Percentiles rank a stretch among this genome's conserved stretches.
These are phyloP conservation scores for Erythrobasidium hasegawianum DNA, from an alignment of 1,284 basidiomycete genomes.

Conservation along the genomic window DNA sequence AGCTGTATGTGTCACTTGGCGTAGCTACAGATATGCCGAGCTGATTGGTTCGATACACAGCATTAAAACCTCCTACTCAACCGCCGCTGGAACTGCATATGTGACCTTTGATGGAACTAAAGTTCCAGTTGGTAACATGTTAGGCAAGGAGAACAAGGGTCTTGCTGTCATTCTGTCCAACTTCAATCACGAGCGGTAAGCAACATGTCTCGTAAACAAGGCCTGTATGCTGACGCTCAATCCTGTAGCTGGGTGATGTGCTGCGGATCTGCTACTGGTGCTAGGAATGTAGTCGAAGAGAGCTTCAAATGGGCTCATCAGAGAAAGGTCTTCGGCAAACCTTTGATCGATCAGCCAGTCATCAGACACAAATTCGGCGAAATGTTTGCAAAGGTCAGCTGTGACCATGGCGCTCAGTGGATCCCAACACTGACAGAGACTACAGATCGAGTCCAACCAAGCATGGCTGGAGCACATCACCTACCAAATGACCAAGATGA, in stretches of 20 bases:
- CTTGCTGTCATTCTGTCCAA: slow-evolving; percentile 48
- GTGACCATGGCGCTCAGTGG: too few species aligned
- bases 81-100: slow-evolving; percentile 35
- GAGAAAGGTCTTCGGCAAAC: slow-evolving; percentile 44
- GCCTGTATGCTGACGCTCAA: too few species aligned
- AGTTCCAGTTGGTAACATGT: slow-evolving; percentile 51
- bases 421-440: too few species aligned
- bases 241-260: slow-evolving; percentile 52
- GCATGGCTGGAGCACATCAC: slow-evolving; percentile 44
- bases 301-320: slow-evolving; percentile 43
- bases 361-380: slow-evolving; percentile 48
- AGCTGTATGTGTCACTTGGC: slow-evolving; percentile 30
- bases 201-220: too few species aligned
- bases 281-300: slow-evolving; percentile 38
- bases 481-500: slow-evolving; percentile 45
- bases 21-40: too few species aligned
- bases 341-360: slow-evolving; percentile 50
- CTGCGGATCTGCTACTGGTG: slow-evolving; percentile 46
- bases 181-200: slow-evolving; percentile 24
- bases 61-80: slow-evolving; percentile 45
- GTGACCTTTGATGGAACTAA: slow-evolving; percentile 44
- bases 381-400: slow-evolving; percentile 44
- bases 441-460: slow-evolving; percentile 42
- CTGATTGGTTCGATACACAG: too few species aligned
- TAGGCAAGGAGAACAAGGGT: slow-evolving; percentile 51